Percentiles rank a stretch among this genome's conserved stretches.
Evolutionary conservation across 371 early-diverging fungal genomes (phyloP).

Genomic region (Mucor mucedo): DNA sequence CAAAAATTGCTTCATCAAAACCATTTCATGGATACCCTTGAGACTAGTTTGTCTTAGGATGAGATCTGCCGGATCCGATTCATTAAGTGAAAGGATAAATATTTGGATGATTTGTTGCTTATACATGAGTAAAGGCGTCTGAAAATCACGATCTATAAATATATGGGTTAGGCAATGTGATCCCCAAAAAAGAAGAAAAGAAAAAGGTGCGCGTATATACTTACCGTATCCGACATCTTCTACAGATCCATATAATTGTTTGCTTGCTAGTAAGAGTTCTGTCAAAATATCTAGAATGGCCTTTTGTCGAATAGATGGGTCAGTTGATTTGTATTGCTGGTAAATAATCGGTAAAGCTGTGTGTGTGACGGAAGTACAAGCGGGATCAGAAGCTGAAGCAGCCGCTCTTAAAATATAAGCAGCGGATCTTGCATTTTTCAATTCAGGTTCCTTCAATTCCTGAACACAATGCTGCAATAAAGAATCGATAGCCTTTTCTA

Average conservation of each 20-base stretch:
- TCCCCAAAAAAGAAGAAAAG: neutral
- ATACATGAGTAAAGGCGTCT: slow-evolving; percentile 62
- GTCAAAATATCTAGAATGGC: slow-evolving; percentile 62
- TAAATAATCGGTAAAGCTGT: slow-evolving; percentile 54
- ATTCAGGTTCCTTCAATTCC: slow-evolving; percentile 67
- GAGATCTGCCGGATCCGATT: slow-evolving; percentile 33
- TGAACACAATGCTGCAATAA: slow-evolving; percentile 65
- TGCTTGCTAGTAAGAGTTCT: slow-evolving; percentile 62
- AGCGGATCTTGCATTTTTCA: slow-evolving; percentile 68
- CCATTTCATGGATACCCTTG: slow-evolving; percentile 65
- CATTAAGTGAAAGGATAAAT: slow-evolving; percentile 28
- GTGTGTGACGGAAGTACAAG: slow-evolving; percentile 63
- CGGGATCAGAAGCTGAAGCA: slow-evolving; percentile 71
- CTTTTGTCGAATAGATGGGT: slow-evolving; percentile 57
- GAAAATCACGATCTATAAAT: slow-evolving; percentile 60
- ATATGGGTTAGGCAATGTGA: neutral
- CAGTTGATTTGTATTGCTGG: slow-evolving; percentile 47
- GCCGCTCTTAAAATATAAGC: slow-evolving; percentile 65
- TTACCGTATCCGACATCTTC: slow-evolving; percentile 32
- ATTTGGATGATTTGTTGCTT: slow-evolving; percentile 48
- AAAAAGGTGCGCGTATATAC: neutral
- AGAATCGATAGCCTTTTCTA: slow-evolving; percentile 63
- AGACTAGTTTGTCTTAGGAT: slow-evolving; percentile 60
- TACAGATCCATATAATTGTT: slow-evolving; percentile 59
- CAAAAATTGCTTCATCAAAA: slow-evolving; percentile 66